Conservation (phyloP, 805 yeast species). For the Nakazawaea anatomiae region DNA sequence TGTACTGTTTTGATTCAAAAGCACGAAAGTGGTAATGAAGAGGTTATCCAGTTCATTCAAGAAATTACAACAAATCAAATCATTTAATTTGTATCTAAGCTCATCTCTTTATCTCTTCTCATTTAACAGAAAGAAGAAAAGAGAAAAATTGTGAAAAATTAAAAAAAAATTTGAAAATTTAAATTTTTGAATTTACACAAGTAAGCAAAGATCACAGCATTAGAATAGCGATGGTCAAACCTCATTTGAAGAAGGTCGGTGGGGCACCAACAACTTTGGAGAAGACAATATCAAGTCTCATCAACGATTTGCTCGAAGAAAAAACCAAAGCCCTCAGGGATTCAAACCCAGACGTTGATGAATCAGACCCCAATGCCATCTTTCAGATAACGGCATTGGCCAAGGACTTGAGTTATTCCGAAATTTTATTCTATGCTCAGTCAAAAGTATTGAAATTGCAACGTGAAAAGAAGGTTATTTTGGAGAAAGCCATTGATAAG, state of each 20-base stretch:
- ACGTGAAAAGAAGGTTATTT: slow-evolving; percentile 58
- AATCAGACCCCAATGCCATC: slow-evolving; percentile 27
- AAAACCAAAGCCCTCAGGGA: slow-evolving; percentile 40
- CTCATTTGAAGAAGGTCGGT: slow-evolving; percentile 16
- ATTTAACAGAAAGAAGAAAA: neutral
- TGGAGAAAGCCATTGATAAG: slow-evolving; percentile 60
- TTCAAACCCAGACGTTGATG: slow-evolving; percentile 23
- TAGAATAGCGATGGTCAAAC: slow-evolving; percentile 15
- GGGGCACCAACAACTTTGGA: slow-evolving; percentile 35
- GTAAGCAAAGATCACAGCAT: too few relatives aligned
- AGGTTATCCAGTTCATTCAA: too few relatives aligned
- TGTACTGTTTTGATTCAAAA: too few relatives aligned
- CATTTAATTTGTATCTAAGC: neutral
- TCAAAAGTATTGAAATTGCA: slow-evolving; percentile 59
- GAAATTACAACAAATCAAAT: too few relatives aligned
- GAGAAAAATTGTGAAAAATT: neutral
- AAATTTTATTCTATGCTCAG: slow-evolving; percentile 55
- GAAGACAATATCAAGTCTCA: slow-evolving; percentile 48
- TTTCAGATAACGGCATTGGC: slow-evolving; percentile 46
- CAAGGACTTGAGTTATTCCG: slow-evolving; percentile 44
- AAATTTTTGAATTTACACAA: too few relatives aligned
- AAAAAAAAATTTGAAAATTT: too few relatives aligned
- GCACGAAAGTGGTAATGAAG: too few relatives aligned
- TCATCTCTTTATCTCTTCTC: neutral
- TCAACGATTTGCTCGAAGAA: slow-evolving; percentile 55